Percentiles rank a stretch among this genome's conserved stretches.
These are phyloP conservation scores for Pseudogymnoascus sp. DNA, from an alignment of 2,329 filamentous ascomycete species.

Conservation along the genomic window DNA sequence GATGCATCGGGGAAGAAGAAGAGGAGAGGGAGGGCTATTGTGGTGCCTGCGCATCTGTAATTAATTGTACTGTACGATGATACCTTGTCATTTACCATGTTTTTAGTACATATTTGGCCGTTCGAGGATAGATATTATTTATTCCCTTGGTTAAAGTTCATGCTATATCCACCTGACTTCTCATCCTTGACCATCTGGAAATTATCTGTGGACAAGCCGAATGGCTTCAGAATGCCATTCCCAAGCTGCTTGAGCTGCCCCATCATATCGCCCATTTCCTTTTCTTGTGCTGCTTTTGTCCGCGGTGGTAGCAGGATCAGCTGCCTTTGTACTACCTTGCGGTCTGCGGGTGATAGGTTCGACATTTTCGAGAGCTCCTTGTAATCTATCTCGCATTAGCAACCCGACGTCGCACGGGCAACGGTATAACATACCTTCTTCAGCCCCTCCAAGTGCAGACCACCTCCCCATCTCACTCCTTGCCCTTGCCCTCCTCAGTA, in stretches of 20 bases:
- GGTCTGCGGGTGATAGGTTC: constrained; percentile 58
- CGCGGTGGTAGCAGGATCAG: constrained; percentile 57
- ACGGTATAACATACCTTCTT: constrained; percentile 37
- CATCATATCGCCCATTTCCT: constrained; percentile 95
- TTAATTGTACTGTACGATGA: neutral
- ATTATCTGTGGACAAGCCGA: constrained; percentile 87
- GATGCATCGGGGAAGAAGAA: constrained; percentile 42
- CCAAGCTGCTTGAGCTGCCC: constrained; percentile 87
- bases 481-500: constrained; percentile 44
- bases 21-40: constrained; percentile 40
- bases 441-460: constrained; percentile 69
- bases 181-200: constrained; percentile 93
- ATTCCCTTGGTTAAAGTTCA: constrained; percentile 60
- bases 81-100: neutral
- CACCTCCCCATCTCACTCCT: constrained; percentile 66
- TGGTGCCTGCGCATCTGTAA: constrained; percentile 43
- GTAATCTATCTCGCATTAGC: constrained; percentile 51
- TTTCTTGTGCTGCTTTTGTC: constrained; percentile 71
- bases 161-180: constrained; percentile 82
- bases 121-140: constrained; percentile 16
- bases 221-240: constrained; percentile 85
- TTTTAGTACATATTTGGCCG: neutral
- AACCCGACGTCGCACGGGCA: neutral
- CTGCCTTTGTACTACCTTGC: constrained; percentile 58
- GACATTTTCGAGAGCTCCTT: constrained; percentile 51